These are phyloP conservation scores for Pseudogymnoascus sp. DNA, from an alignment of 2,329 filamentous ascomycete species.

Conservation along the genomic window DNA sequence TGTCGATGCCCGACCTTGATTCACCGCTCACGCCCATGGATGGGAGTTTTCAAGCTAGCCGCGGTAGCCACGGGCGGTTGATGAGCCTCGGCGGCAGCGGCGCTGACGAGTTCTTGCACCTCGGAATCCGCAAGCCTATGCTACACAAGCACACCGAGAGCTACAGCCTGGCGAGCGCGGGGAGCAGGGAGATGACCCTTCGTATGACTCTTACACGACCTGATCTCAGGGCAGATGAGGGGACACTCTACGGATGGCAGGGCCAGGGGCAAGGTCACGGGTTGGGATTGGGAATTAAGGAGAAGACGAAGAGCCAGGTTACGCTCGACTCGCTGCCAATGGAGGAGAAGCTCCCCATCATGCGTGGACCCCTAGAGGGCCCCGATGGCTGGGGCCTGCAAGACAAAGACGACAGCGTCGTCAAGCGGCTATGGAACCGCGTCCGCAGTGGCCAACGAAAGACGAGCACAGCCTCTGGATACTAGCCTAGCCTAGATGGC, in stretches of 20 bases:
- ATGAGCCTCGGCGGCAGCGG: constrained; percentile 22
- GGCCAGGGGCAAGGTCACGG: constrained; percentile 25
- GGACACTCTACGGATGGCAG: constrained; percentile 64
- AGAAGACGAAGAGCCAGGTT: constrained; percentile 36
- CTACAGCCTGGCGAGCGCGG: constrained; percentile 43
- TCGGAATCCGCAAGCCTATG: constrained; percentile 20
- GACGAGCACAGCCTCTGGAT: not conserved
- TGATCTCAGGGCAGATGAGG: constrained; percentile 70
- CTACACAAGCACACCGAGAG: constrained; percentile 26
- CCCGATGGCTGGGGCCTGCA: constrained; percentile 32
- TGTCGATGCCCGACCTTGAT: constrained; percentile 48
- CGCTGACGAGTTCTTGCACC: constrained; percentile 31
- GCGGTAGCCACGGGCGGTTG: constrained; percentile 17
- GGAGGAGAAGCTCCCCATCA: constrained; percentile 42
- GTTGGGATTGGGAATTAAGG: constrained; percentile 18
- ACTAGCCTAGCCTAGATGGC: not conserved
- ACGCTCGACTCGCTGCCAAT: constrained; percentile 46
- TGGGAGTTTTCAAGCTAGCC: constrained; percentile 23
- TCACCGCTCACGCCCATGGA: constrained; percentile 33
- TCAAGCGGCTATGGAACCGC: constrained; percentile 55
- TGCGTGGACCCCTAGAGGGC: constrained; percentile 28
- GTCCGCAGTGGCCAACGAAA: not conserved
- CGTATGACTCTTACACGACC: constrained; percentile 91
- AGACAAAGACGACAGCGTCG: constrained; percentile 43
- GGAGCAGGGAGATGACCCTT: constrained; percentile 83